Evolutionary conservation across 768 basidiomycete species (phyloP).

Genomic region (Mrakia frigida): DNA sequence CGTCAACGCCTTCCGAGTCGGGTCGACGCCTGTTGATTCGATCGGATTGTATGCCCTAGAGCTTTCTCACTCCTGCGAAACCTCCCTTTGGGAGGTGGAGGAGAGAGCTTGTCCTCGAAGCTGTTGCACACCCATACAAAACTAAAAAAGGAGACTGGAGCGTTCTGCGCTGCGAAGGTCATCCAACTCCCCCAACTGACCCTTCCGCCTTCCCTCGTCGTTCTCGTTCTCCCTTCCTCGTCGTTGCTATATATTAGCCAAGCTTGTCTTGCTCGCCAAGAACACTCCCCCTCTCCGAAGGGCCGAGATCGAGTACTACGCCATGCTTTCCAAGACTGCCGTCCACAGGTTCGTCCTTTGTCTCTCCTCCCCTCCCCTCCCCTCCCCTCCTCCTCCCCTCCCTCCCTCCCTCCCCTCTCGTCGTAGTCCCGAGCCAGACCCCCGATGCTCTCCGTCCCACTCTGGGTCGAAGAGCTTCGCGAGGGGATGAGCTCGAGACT

Average conservation of each 20-base stretch:
- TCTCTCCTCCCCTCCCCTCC: too few species aligned
- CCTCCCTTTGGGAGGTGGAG: constrained; percentile 14
- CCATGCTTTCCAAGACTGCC: constrained; percentile 98
- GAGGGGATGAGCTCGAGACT: neutral
- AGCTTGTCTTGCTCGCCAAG: constrained; percentile 95
- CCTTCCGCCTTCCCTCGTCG: neutral
- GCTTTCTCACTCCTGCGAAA: constrained; percentile 19
- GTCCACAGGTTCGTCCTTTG: constrained; percentile 60
- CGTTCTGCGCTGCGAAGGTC: constrained; percentile 26
- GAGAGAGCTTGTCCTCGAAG: constrained; percentile 1
- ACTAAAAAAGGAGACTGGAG: constrained; percentile 12
- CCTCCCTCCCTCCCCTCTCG: neutral
- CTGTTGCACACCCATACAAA: constrained; percentile 5
- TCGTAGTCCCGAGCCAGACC: neutral
- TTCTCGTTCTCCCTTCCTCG: neutral
- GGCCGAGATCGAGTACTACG: constrained; percentile 99
- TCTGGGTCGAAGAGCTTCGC: too few species aligned
- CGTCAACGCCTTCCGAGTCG: constrained; percentile 15
- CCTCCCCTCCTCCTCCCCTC: neutral
- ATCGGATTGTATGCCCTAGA: neutral
- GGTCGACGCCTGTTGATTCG: neutral
- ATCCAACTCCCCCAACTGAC: constrained; percentile 19
- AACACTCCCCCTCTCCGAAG: constrained; percentile 99
- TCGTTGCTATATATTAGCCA: constrained; percentile 56
- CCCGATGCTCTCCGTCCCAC: too few species aligned